Conservation (phyloP, 495 filamentous ascomycete genomes). For the Podospora sp. region DNA sequence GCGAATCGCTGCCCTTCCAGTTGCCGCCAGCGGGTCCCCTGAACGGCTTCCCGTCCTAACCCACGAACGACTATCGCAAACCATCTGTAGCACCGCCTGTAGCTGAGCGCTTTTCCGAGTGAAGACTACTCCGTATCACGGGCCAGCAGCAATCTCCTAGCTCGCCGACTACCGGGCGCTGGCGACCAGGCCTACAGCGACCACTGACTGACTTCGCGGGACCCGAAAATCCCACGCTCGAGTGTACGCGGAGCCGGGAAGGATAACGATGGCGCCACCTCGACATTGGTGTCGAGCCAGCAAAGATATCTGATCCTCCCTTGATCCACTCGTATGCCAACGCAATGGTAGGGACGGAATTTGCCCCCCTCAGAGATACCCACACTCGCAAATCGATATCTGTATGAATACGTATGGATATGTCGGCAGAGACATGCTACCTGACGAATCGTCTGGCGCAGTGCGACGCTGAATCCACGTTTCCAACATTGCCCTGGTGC, state of each 20-base stretch:
- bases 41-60: neutral
- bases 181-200: neutral
- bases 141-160: constrained; percentile 1
- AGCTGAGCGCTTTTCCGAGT: neutral
- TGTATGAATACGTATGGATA: neutral
- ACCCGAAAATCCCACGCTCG: neutral
- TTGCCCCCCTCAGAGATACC: neutral
- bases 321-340: neutral
- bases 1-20: constrained; percentile 21
- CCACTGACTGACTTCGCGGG: neutral
- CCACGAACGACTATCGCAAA: neutral
- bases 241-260: neutral
- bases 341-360: neutral
- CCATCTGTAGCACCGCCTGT: no score
- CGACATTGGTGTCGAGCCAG: neutral
- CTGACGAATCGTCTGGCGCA: neutral
- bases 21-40: constrained; percentile 10
- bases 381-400: neutral
- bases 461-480: neutral
- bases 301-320: neutral
- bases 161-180: neutral
- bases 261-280: neutral
- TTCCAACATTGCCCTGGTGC: constrained; percentile 2
- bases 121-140: neutral
- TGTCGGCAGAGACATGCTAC: constrained; percentile 4